Percentiles rank a stretch among this genome's conserved stretches.
phyloP scores from a whole-genome alignment of 129 eudicot genomes.

The sunflower (Helianthus annuus) region DNA sequence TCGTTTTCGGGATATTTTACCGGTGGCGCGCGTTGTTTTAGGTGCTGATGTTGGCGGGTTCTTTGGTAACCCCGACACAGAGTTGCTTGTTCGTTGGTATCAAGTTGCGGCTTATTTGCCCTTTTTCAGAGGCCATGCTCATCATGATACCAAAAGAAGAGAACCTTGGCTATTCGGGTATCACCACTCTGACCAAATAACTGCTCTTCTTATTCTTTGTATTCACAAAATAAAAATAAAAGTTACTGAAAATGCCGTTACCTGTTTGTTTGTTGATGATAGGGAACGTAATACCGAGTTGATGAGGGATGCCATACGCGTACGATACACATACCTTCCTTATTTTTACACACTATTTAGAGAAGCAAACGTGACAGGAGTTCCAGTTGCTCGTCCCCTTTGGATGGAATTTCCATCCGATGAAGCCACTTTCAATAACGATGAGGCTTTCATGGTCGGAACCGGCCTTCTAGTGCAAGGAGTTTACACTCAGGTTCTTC shows the following conservation, averaged over 20 bases:
- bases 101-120: constrained; percentile 97
- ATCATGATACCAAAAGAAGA: constrained; percentile 97
- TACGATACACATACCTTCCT: constrained; percentile 82
- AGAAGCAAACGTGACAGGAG: constrained; percentile 82
- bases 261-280: constrained; percentile 19
- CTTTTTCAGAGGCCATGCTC: constrained; percentile 96
- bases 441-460: constrained; percentile 98
- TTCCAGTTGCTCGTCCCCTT: constrained; percentile 90
- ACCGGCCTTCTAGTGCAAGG: constrained; percentile 89
- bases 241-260: background rate
- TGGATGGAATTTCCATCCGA: constrained; percentile 99
- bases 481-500: constrained; percentile 68
- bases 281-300: constrained; percentile 86
- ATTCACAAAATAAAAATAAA: no score
- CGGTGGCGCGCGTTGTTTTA: constrained; percentile 20
- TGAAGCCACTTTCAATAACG: constrained; percentile 75
- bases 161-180: constrained; percentile 99
- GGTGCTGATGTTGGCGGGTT: constrained; percentile 99
- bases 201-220: background rate
- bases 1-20: background rate
- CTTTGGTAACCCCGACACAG: constrained; percentile 94
- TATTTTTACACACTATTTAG: constrained; percentile 91
- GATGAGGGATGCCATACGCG: constrained; percentile 79
- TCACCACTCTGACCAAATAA: constrained; percentile 2
- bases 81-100: constrained; percentile 97